These are phyloP conservation scores for Geotrichum aggregatum DNA, from an alignment of 1,139 yeast genomes.

Conservation along the genomic window DNA sequence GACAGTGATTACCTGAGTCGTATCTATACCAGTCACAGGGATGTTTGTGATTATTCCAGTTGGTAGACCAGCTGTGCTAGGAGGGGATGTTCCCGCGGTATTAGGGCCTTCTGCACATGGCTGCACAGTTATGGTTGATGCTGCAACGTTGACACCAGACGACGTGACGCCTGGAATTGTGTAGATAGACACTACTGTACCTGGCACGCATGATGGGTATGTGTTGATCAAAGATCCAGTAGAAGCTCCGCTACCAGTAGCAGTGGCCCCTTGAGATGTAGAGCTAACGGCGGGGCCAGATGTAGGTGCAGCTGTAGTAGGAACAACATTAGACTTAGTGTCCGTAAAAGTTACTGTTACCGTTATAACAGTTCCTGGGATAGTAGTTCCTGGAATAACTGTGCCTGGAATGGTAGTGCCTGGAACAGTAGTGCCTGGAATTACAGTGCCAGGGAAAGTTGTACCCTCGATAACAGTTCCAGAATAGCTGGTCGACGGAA, in stretches of 20 bases:
- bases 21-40: conserved; percentile 11
- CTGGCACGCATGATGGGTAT: conserved; percentile 10
- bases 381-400: conserved; percentile 16
- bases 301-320: background rate
- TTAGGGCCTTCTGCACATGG: background rate
- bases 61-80: background rate
- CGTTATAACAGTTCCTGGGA: conserved; percentile 21
- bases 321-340: background rate
- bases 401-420: conserved; percentile 21
- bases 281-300: background rate
- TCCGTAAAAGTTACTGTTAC: conserved; percentile 21
- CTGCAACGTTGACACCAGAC: background rate
- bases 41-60: conserved; percentile 2
- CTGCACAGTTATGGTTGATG: conserved; percentile 3
- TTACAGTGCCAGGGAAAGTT: conserved; percentile 23
- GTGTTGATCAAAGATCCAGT: background rate
- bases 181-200: conserved; percentile 16
- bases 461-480: conserved; percentile 18
- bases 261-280: background rate
- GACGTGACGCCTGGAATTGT: conserved; percentile 24
- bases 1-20: conserved; percentile 20
- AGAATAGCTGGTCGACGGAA: conserved; percentile 14
- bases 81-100: background rate
- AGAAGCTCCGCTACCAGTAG: background rate
- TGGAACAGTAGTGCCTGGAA: conserved; percentile 23